Evolutionary conservation across 2,329 filamentous ascomycete species (phyloP).

Genomic region (Cladosporium austrohemisphaericum): DNA sequence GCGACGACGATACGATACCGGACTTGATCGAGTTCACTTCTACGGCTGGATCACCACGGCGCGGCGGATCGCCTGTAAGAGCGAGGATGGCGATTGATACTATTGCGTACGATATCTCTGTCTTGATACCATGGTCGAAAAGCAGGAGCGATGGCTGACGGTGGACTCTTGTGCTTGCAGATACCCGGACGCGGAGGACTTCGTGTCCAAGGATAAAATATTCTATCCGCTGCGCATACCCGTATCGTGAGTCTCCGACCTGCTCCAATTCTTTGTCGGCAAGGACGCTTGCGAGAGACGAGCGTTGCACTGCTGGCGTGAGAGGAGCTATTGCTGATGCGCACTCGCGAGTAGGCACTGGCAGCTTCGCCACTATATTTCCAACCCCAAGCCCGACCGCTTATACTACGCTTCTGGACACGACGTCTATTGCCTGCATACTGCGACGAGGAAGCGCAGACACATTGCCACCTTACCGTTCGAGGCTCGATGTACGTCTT

Average conservation of each 20-base stretch:
- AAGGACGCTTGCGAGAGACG: slow-evolving; percentile 26
- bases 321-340: slow-evolving; percentile 33
- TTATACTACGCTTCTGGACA: slow-evolving; percentile 80
- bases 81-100: slow-evolving; percentile 31
- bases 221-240: slow-evolving; percentile 49
- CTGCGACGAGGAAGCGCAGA: slow-evolving; percentile 67
- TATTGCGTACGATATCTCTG: slow-evolving; percentile 20
- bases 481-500: slow-evolving; percentile 79
- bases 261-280: slow-evolving; percentile 31
- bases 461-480: slow-evolving; percentile 65
- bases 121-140: neutral
- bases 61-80: neutral
- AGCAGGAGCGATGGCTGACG: slow-evolving; percentile 16
- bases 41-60: neutral
- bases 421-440: slow-evolving; percentile 58
- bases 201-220: slow-evolving; percentile 42
- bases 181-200: slow-evolving; percentile 44
- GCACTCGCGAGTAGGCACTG: slow-evolving; percentile 52
- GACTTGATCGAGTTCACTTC: neutral
- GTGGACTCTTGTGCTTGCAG: slow-evolving; percentile 26
- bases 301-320: neutral
- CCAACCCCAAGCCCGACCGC: slow-evolving; percentile 68
- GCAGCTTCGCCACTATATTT: slow-evolving; percentile 87
- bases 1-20: neutral
- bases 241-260: slow-evolving; percentile 40